A percentile compares a stretch with the other conserved stretches of the same genome.
These are phyloP conservation scores for Neltuma alba DNA, from an alignment of 306 rosid species.

Conservation along the genomic window DNA sequence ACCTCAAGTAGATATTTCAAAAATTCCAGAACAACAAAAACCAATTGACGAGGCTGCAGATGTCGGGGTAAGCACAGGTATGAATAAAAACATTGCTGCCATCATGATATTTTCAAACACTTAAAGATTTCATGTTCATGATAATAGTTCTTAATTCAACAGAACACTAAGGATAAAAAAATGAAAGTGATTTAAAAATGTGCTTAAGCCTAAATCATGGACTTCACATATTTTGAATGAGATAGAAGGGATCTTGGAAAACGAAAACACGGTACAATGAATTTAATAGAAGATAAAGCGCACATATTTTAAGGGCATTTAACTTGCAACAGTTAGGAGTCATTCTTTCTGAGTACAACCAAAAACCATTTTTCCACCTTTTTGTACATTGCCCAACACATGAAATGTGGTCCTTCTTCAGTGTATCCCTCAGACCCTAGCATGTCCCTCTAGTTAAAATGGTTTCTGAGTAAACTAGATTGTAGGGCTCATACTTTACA, in stretches of 20 bases:
- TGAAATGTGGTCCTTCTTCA: background rate
- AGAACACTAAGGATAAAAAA: no score
- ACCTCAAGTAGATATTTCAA: conserved; percentile 9
- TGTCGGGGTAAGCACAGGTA: conserved; percentile 23
- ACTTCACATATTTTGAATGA: no score
- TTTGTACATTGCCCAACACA: no score
- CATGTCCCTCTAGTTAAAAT: background rate
- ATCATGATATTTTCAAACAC: background rate
- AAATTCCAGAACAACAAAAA: background rate
- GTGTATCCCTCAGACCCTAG: background rate
- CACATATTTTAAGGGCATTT: background rate
- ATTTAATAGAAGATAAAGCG: background rate
- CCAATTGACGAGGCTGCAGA: background rate
- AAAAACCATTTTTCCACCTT: no score
- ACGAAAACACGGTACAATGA: background rate
- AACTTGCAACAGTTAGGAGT: no score
- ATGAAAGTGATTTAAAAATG: no score
- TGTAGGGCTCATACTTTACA: background rate
- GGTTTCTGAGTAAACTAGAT: background rate
- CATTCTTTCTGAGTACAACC: no score
- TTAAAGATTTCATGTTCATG: conserved; percentile 6
- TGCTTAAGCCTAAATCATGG: no score
- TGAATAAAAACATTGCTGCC: background rate
- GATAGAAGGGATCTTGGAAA: background rate
- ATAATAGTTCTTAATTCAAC: background rate